Evolutionary conservation across 805 yeast species (phyloP), one percentile per base, ranked within the genome.

Genomic region (Suhomyces sp.): DNA sequence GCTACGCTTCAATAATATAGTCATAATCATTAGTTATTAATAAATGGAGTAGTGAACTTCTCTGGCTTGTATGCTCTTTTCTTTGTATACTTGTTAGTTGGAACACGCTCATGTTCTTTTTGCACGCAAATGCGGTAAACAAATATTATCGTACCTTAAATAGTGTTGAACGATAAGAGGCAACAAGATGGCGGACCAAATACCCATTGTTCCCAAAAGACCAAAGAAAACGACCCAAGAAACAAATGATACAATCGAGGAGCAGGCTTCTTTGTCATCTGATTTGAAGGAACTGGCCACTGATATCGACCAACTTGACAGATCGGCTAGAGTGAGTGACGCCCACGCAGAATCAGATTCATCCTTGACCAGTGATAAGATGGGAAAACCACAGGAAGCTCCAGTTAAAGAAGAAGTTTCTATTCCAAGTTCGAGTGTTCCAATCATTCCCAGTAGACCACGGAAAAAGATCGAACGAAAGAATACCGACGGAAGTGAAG

Each of bases 181-280:
- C 41, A 9, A 37, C 22, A 19, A 31, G 17, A 44, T 44, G 47
- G 27, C 19, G 40, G 47, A 29, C 13, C 19, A 37, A 19, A 46
- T n/a, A 17, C 73, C 73, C 6, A 43, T 53, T 20, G 51, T 69
- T 52, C 73, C 75, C 13, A 54, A 56, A 31, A 62, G 74, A 49
- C 73, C 73, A 3, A 27, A 33, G 3, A 60, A 53, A 35, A 40
- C 53, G 13, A 20, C 2, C 6, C 44, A 41, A 41, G 41, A 37
- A 19, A 17, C 21, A 4, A 37, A 37, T 17, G 22, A 37, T 37
- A 19, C 20, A 37, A 37, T 37, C 9, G 22, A 37, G 20, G 41
- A 37, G 41, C 41, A 17, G 22, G 41, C n/a, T 17, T 37, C 41
- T 12, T 17, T 17, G 22, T 19, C 20, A 17, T 19, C 41, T 19